Evolutionary conservation across 2,329 filamentous ascomycete genomes (phyloP).

Genomic region (Sordariomycetes sp.): DNA sequence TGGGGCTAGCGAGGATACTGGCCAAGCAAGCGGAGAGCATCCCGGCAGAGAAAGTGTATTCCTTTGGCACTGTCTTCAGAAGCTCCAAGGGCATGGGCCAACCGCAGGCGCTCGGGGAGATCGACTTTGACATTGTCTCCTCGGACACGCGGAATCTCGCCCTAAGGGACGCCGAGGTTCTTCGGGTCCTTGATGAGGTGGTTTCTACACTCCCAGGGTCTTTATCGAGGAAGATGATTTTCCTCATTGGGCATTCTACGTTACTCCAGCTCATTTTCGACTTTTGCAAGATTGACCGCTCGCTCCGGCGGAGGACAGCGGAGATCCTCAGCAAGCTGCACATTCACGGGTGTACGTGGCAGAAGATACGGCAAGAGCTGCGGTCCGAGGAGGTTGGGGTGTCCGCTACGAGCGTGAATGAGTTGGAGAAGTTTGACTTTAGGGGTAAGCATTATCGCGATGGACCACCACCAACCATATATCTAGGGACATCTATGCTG

Average conservation of each 20-base stretch:
- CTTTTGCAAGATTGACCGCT: slow-evolving; percentile 63
- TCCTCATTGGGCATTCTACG: slow-evolving; percentile 80
- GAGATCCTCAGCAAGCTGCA: slow-evolving; percentile 81
- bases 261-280: slow-evolving; percentile 82
- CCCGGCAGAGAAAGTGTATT: slow-evolving; percentile 62
- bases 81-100: slow-evolving; percentile 68
- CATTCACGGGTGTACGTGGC: slow-evolving; percentile 67
- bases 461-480: background rate
- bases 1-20: slow-evolving; percentile 76
- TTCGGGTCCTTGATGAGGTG: slow-evolving; percentile 92
- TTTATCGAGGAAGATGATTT: slow-evolving; percentile 62
- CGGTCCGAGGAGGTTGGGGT: slow-evolving; percentile 71
- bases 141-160: slow-evolving; percentile 68
- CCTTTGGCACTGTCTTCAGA: slow-evolving; percentile 80
- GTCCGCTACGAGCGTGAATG: slow-evolving; percentile 80
- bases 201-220: slow-evolving; percentile 68
- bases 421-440: slow-evolving; percentile 84
- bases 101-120: slow-evolving; percentile 72
- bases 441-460: slow-evolving; percentile 36
- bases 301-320: slow-evolving; percentile 59
- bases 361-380: slow-evolving; percentile 70
- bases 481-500: background rate
- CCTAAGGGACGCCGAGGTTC: slow-evolving; percentile 81
- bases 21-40: slow-evolving; percentile 53
- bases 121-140: slow-evolving; percentile 94